These are phyloP conservation scores for Cystobasidium sp. DNA, from an alignment of 1,284 basidiomycete genomes.

Conservation along the genomic window DNA sequence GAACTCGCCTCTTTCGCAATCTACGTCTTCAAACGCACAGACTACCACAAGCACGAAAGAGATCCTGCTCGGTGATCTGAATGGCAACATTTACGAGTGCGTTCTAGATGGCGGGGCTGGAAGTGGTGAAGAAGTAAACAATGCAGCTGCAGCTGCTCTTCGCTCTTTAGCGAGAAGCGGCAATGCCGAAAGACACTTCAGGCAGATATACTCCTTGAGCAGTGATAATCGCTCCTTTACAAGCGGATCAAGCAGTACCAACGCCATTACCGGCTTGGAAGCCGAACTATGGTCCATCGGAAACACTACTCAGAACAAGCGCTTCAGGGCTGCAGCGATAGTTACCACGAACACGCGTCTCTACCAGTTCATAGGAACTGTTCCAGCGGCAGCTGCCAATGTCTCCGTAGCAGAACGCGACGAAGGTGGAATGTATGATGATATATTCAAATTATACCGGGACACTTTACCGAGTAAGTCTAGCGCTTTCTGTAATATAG, in stretches of 20 bases:
- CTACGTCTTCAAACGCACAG: conserved; percentile 51
- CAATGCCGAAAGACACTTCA: conserved; percentile 66
- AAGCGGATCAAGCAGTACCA: conserved; percentile 49
- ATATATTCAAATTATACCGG: conserved; percentile 72
- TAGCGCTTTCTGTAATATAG: neutral
- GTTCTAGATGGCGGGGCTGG: conserved; percentile 84
- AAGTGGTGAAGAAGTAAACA: conserved; percentile 71
- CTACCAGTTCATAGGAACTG: conserved; percentile 82
- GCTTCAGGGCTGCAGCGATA: conserved; percentile 65
- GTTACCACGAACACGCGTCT: conserved; percentile 85
- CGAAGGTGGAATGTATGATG: conserved; percentile 73
- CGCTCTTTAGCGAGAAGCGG: conserved; percentile 56
- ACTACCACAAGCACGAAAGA: conserved; percentile 76
- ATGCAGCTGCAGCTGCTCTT: conserved; percentile 61
- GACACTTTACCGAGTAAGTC: conserved; percentile 77
- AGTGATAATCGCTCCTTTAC: neutral
- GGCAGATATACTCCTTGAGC: conserved; percentile 75
- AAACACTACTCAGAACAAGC: conserved; percentile 27
- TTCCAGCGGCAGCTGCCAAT: conserved; percentile 53
- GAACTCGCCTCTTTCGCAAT: conserved; percentile 71
- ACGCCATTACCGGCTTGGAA: conserved; percentile 78
- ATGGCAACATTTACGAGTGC: conserved; percentile 82
- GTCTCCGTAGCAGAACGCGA: conserved; percentile 62
- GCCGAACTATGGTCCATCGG: conserved; percentile 66
- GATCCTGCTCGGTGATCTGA: conserved; percentile 84